phyloP scores from a whole-genome alignment of 2,329 filamentous ascomycete genomes.

The Microdochium trichocladiopsis region DNA sequence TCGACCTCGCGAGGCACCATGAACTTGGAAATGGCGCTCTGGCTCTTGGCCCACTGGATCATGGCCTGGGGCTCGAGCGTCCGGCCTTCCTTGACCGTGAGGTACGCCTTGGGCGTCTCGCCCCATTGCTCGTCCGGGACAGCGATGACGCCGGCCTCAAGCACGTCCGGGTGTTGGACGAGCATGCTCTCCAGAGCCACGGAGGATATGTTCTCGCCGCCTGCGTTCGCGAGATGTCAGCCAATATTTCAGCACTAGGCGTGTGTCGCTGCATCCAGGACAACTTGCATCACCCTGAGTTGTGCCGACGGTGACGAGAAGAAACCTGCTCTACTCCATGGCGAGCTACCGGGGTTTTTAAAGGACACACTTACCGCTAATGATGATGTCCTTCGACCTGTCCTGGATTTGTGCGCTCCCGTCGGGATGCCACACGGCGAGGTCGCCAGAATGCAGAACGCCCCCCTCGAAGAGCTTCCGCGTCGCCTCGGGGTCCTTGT shows the following conservation, averaged over 20 bases:
- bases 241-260: too few species aligned
- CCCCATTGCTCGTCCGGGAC: conserved; percentile 89
- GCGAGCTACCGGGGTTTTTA: neutral
- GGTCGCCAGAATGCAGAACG: conserved; percentile 79
- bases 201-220: conserved; percentile 94
- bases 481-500: conserved; percentile 82
- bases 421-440: conserved; percentile 90
- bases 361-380: conserved; percentile 58
- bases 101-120: conserved; percentile 88
- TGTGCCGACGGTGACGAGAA: too few species aligned
- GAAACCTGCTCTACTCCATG: too few species aligned
- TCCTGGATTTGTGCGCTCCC: conserved; percentile 89
- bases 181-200: conserved; percentile 89
- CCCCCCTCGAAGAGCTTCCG: conserved; percentile 82
- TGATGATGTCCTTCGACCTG: conserved; percentile 96
- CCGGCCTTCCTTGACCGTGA: conserved; percentile 70
- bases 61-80: conserved; percentile 58
- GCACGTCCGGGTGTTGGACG: conserved; percentile 76
- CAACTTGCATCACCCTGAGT: too few species aligned
- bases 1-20: conserved; percentile 75
- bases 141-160: conserved; percentile 87
- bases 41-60: conserved; percentile 78
- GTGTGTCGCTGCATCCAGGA: too few species aligned
- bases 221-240: too few species aligned
- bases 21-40: conserved; percentile 78